Conservation (phyloP, 306 rosid species). For the Quillaja saponaria region DNA sequence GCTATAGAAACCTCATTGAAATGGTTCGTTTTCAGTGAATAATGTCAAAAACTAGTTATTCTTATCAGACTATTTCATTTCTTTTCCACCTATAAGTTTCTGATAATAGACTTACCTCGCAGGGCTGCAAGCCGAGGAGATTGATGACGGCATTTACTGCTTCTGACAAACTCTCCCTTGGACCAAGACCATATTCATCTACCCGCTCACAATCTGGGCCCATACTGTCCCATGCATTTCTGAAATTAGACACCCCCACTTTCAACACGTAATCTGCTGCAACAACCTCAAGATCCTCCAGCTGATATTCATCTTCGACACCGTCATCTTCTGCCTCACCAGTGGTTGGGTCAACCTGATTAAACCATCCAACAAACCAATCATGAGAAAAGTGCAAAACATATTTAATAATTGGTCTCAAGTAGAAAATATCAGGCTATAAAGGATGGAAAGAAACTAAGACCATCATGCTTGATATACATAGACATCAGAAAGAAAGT, state of each 20-base stretch:
- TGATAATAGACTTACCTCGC: conserved; percentile 63
- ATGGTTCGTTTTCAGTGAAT: no score
- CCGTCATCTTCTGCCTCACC: conserved; percentile 99
- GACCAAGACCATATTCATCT: conserved; percentile 95
- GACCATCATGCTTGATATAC: conserved; percentile 7
- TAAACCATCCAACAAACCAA: conserved; percentile 29
- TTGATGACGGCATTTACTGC: conserved; percentile 79
- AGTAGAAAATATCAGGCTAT: conserved; percentile 13
- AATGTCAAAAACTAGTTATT: no score
- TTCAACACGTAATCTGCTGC: conserved; percentile 91
- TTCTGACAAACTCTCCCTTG: conserved; percentile 84
- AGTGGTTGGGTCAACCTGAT: conserved; percentile 75
- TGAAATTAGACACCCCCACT: conserved; percentile 86
- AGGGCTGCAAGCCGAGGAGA: conserved; percentile 97
- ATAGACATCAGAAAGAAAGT: background rate
- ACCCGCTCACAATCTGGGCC: conserved; percentile 72
- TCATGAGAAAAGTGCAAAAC: conserved; percentile 13
- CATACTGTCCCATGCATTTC: conserved; percentile 90
- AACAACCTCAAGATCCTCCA: conserved; percentile 96
- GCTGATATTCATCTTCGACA: conserved; percentile 94
- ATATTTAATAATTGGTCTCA: background rate
- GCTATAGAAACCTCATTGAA: no score
- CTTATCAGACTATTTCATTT: no score
- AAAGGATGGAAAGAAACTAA: background rate
- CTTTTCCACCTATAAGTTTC: no score